Evolutionary conservation across 1,284 basidiomycete genomes (phyloP), one percentile per base, ranked within the genome.

Genomic region (Ganoderma meredithae): DNA sequence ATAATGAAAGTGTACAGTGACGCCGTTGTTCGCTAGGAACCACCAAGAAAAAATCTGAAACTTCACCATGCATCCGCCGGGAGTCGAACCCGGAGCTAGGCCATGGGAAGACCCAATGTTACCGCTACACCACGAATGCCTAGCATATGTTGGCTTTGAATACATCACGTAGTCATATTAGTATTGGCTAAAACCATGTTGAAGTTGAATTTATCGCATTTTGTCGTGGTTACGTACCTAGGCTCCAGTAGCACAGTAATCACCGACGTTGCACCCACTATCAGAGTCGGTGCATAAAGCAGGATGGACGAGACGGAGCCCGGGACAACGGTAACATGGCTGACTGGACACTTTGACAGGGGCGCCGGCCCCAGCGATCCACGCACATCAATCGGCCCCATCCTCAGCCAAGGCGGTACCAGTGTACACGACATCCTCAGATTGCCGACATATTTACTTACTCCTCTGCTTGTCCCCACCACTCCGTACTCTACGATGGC

Each of bases 61-160:
- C 4, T 31, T 31, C 27, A 1, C 1, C 0, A 60, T 83, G 83
- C 84, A 81, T 83, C 80, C 79, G 79, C 84, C 83, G 84, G 84
- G 84, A 85, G 81, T 85, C 84, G 84, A 85, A 85, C 83, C 84
- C 83, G 83, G 84, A 81, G 84, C 84, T 84, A 83, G 83, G 82
- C 83, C 83, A 83, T 80, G 80, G 80, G 80, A 81, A 81, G 78
- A 79, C 78, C 76, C 79, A 79, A 81, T 79, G 80, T 81, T 81
- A 81, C 80, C 80, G 76, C 73, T 81, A 81, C 80, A 79, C 80
- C 80, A 81, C 74, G 71, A 74, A 69, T 69, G 68, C 68, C n/a
- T 12, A 43, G 1, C 12, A 13, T 0, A 1, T 3, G 40, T 31
- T 4, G 27, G 2, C 27, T 2, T 1, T 1, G 4, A 31, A 31